Conservation (phyloP, 2,329 filamentous ascomycete genomes). For the Aquanectria penicillioides region DNA sequence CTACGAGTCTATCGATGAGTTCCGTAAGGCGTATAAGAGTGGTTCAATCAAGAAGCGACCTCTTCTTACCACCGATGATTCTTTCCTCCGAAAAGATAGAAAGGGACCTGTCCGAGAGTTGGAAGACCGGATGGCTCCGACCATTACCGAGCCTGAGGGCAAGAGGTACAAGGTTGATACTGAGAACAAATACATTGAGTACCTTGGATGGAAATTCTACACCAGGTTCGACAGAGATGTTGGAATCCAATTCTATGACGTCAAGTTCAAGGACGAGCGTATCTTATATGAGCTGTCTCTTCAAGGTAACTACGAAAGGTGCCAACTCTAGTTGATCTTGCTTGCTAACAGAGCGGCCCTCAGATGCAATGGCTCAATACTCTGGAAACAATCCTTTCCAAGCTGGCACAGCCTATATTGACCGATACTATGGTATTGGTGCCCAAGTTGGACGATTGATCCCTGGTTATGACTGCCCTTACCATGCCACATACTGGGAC, state of each 20-base stretch:
- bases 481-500: slow-evolving; percentile 24
- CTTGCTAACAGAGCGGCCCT: too few relatives aligned
- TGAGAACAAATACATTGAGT: slow-evolving; percentile 31
- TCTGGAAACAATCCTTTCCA: slow-evolving; percentile 23
- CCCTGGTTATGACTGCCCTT: slow-evolving; percentile 24
- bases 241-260: slow-evolving; percentile 23
- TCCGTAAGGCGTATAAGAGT: slow-evolving; percentile 25
- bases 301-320: slow-evolving; percentile 14
- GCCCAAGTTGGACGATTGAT: slow-evolving; percentile 19
- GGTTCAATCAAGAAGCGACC: slow-evolving; percentile 23
- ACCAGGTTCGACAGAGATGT: slow-evolving; percentile 20
- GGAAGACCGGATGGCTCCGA: slow-evolving; percentile 28
- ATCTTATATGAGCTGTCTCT: slow-evolving; percentile 24
- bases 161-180: slow-evolving; percentile 32
- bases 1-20: slow-evolving; percentile 25
- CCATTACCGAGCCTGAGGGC: slow-evolving; percentile 24
- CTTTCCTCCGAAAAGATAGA: slow-evolving; percentile 31
- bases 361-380: slow-evolving; percentile 23
- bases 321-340: too few relatives aligned
- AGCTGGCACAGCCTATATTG: slow-evolving; percentile 18
- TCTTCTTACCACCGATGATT: slow-evolving; percentile 15
- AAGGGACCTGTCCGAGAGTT: slow-evolving; percentile 25
- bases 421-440: slow-evolving; percentile 23
- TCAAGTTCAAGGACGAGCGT: slow-evolving; percentile 23
- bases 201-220: slow-evolving; percentile 33